phyloP scores from a whole-genome alignment of 768 basidiomycete species.

The Amanita muscaria region DNA sequence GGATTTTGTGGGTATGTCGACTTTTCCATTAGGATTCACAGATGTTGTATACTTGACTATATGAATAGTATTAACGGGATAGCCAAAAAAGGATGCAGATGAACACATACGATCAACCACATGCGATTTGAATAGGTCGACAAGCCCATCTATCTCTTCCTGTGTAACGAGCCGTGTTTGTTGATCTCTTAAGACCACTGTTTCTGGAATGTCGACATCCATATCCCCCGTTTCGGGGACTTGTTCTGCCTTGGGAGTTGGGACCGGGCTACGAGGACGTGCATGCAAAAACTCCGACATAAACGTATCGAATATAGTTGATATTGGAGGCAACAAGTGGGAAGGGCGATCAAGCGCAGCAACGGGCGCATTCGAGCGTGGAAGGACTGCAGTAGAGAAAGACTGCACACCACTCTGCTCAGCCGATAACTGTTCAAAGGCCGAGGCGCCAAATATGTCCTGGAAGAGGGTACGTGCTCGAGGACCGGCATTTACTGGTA shows the following conservation, averaged over 20 bases:
- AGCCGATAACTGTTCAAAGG: conserved; percentile 35
- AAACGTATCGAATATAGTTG: conserved; percentile 56
- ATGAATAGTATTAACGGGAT: not conserved
- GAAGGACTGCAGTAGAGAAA: conserved; percentile 10
- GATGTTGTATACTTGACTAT: conserved; percentile 5
- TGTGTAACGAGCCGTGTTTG: conserved; percentile 30
- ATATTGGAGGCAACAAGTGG: conserved; percentile 61
- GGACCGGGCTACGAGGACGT: conserved; percentile 11
- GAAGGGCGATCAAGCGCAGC: conserved; percentile 59
- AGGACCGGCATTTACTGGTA: conserved; percentile 15
- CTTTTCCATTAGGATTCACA: conserved; percentile 6
- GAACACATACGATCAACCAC: conserved; percentile 31
- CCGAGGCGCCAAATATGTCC: conserved; percentile 83
- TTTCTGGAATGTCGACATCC: conserved; percentile 27
- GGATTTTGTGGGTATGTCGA: not conserved
- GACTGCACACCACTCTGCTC: conserved; percentile 11
- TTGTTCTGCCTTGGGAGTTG: conserved; percentile 12
- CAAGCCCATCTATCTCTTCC: conserved; percentile 51
- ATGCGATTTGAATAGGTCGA: conserved; percentile 54
- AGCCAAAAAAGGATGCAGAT: not conserved
- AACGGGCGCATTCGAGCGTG: conserved; percentile 27
- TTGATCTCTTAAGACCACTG: conserved; percentile 9
- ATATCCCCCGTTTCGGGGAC: conserved; percentile 38
- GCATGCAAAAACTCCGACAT: conserved; percentile 28
- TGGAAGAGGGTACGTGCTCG: conserved; percentile 63